Evolutionary conservation across 2,329 filamentous ascomycete species (phyloP), one percentile per base, ranked within the genome.

Genomic region (Stagonosporopsis chrysanthemi): DNA sequence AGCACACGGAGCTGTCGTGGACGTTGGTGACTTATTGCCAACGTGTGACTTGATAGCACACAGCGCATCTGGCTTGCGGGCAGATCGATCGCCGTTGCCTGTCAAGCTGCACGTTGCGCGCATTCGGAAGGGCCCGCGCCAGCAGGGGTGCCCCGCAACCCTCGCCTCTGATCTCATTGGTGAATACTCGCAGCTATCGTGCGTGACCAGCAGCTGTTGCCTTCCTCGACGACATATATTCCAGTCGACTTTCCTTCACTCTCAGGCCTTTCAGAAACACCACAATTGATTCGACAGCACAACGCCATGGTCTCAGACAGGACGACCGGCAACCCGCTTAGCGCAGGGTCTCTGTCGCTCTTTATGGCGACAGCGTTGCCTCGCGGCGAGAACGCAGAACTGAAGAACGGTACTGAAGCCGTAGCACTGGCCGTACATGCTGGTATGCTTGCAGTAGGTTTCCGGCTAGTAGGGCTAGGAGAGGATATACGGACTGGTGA

Each of bases 351-450:
- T 12, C 75, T 83, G 45, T 71, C 77, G 29, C 63, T 70, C 23
- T 72, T 78, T 64, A 82, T 83, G 75, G 75, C 77, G 33, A 67
- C 73, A 28, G 79, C 78, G 36, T 67, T 83, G 41, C 78, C 81
- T 1, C 71, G 70, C 57, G 66, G 73, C 35, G 64, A 69, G 11
- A 68, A 67, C 1, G 72, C 78, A 41, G 74, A 79, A 63, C 67
- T 93, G 28, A 87, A 88, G 64, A 88, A 85, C 56, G 85, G 89
- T 0, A 91, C 90, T 74, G 93, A 98, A 78, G 91, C 90, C 44
- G 81, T 97, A 59, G 92, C 91, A 15, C 84, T 98, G 23, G 88
- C 96, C 61, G 82, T 88, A 19, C 94, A 99, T 76, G 90, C 91
- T 3, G 92, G 88, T 69, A 90, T 98, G 87, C 75, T 86, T 23